Percentiles rank a stretch among this genome's conserved stretches.
These are phyloP conservation scores for Martensiomyces pterosporus DNA, from an alignment of 192 early-diverging fungal species.

Conservation along the genomic window DNA sequence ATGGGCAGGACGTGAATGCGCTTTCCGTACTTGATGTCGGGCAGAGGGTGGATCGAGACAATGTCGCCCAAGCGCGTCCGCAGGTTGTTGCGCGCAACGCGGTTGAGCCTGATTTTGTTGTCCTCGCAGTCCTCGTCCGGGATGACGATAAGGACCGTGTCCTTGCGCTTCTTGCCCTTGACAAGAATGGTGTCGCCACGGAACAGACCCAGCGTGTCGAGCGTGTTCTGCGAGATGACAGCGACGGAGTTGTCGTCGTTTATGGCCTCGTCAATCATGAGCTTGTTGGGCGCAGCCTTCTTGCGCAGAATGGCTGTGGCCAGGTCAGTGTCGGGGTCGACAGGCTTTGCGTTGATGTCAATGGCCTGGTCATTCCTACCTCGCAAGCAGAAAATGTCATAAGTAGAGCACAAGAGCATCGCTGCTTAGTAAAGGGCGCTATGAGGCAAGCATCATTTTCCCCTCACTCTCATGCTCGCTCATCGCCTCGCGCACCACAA, in stretches of 20 bases:
- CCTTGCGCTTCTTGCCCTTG: conserved; percentile 97
- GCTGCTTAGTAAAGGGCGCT: too few relatives aligned
- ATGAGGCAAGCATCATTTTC: too few relatives aligned
- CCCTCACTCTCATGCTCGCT: too few relatives aligned
- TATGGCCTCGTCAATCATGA: conserved; percentile 95
- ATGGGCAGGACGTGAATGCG: conserved; percentile 96
- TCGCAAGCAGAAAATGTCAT: conserved; percentile 1
- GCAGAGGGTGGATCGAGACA: conserved; percentile 83
- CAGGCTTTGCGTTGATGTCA: conserved; percentile 27
- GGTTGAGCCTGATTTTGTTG: conserved; percentile 92
- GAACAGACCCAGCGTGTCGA: conserved; percentile 91
- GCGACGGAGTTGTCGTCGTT: conserved; percentile 98
- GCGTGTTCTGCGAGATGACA: conserved; percentile 82
- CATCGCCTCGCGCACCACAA: too few relatives aligned
- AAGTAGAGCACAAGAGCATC: neutral
- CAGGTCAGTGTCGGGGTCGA: conserved; percentile 71
- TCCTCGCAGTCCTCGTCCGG: conserved; percentile 89
- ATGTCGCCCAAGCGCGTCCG: conserved; percentile 94
- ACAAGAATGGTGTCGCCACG: conserved; percentile 92
- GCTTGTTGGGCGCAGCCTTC: conserved; percentile 96
- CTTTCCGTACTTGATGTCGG: conserved; percentile 97
- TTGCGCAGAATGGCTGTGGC: conserved; percentile 94
- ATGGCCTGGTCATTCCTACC: conserved; percentile 38
- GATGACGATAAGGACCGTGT: conserved; percentile 93
- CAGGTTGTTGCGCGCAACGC: conserved; percentile 93